Evolutionary conservation across 805 yeast genomes (phyloP).

Genomic region (Starmerella etchellsii): DNA sequence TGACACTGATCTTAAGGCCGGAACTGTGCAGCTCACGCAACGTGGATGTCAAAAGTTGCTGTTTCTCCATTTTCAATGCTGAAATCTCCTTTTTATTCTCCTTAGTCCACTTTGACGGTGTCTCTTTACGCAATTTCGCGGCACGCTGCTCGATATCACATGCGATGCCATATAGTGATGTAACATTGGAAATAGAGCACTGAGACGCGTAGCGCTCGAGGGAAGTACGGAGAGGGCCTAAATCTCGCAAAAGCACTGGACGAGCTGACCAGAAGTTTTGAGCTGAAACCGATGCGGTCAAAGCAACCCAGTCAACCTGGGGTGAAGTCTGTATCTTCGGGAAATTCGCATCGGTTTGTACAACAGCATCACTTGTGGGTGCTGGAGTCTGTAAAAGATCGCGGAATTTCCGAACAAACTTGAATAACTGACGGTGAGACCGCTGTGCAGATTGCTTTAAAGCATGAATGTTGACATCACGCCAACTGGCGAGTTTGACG

Average conservation of each 20-base stretch:
- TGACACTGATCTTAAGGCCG: constrained; percentile 59
- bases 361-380: not conserved
- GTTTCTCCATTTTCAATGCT: constrained; percentile 67
- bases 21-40: constrained; percentile 59
- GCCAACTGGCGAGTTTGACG: constrained; percentile 88
- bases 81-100: constrained; percentile 62
- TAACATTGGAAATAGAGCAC: constrained; percentile 24
- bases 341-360: not conserved
- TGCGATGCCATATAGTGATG: constrained; percentile 45
- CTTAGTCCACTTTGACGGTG: constrained; percentile 59
- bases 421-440: constrained; percentile 75
- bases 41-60: constrained; percentile 62
- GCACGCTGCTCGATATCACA: constrained; percentile 43
- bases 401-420: constrained; percentile 71
- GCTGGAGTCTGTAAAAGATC: constrained; percentile 32
- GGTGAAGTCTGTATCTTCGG: not conserved
- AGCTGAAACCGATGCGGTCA: not conserved
- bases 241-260: constrained; percentile 43
- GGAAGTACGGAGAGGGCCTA: constrained; percentile 38
- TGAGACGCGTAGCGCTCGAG: constrained; percentile 37
- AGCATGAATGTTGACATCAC: constrained; percentile 88
- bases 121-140: constrained; percentile 53
- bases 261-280: constrained; percentile 38
- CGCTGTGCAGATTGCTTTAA: constrained; percentile 84
- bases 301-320: not conserved